phyloP scores from a whole-genome alignment of 2,329 filamentous ascomycete genomes.

The Phaeosphaeriaceae sp. region DNA sequence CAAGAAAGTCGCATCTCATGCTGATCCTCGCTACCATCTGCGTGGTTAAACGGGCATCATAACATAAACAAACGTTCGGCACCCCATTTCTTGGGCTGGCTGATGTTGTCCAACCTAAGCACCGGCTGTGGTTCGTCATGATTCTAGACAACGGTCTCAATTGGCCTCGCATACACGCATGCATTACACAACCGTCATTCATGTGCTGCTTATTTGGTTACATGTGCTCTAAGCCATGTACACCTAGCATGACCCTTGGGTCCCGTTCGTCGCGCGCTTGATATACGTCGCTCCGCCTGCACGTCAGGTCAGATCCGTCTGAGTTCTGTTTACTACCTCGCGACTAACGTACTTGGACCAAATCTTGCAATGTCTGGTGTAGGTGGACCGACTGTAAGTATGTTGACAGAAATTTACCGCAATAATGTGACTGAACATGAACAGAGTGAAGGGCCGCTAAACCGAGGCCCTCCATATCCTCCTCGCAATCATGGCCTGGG shows the following conservation, averaged over 20 bases:
- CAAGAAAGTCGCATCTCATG: constrained; percentile 5
- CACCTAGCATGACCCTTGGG: constrained; percentile 21
- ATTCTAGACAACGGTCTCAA: constrained; percentile 10
- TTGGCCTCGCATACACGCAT: constrained; percentile 13
- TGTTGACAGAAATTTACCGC: neutral
- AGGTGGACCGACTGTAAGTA: neutral
- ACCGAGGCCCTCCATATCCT: constrained; percentile 37
- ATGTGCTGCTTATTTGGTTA: constrained; percentile 23
- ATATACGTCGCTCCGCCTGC: constrained; percentile 28
- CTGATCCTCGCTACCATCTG: constrained; percentile 1
- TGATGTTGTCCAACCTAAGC: constrained; percentile 12
- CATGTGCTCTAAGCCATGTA: constrained; percentile 25
- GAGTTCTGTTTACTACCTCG: constrained; percentile 11
- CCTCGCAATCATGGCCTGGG: constrained; percentile 36
- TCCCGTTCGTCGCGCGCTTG: constrained; percentile 10
- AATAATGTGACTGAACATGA: neutral
- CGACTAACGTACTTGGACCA: constrained; percentile 4
- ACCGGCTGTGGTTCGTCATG: constrained; percentile 9
- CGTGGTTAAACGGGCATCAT: constrained; percentile 4
- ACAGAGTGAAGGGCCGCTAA: neutral
- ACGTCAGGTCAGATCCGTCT: constrained; percentile 8
- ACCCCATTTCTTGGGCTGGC: constrained; percentile 20
- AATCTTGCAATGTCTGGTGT: constrained; percentile 16
- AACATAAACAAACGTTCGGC: constrained; percentile 12
- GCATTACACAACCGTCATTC: constrained; percentile 30